phyloP scores from a whole-genome alignment of 164 flowering plant species.

The Chloranthus sessilifolius region DNA sequence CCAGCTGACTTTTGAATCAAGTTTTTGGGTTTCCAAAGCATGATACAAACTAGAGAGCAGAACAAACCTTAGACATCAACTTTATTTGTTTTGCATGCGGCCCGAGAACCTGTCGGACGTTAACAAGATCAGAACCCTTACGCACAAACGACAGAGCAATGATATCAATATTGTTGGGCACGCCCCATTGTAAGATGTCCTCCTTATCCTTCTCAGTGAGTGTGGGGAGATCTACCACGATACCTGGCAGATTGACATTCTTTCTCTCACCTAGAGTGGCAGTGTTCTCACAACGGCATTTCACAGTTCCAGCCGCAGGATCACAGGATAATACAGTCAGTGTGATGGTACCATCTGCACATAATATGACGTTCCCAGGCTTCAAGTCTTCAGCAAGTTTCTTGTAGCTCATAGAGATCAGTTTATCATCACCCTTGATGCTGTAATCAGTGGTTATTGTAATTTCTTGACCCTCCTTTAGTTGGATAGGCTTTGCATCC shows the following conservation, averaged over 20 bases:
- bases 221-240: constrained; percentile 85
- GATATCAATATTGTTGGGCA: constrained; percentile 83
- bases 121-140: constrained; percentile 84
- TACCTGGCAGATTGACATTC: constrained; percentile 86
- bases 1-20: too few species aligned
- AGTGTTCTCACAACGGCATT: constrained; percentile 79
- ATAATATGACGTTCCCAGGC: constrained; percentile 69
- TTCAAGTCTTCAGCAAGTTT: constrained; percentile 70
- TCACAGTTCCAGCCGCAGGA: constrained; percentile 60
- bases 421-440: constrained; percentile 58
- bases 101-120: constrained; percentile 78
- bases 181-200: constrained; percentile 79
- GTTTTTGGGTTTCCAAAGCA: too few species aligned
- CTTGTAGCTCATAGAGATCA: constrained; percentile 81
- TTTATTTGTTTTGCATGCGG: constrained; percentile 63
- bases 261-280: constrained; percentile 75
- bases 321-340: constrained; percentile 68
- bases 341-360: constrained; percentile 82
- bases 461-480: constrained; percentile 79
- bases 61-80: constrained; percentile 75
- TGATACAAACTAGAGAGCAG: constrained; percentile 1
- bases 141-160: constrained; percentile 89
- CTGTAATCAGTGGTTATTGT: constrained; percentile 59
- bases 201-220: constrained; percentile 84
- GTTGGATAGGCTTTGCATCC: constrained; percentile 71